phyloP scores from a whole-genome alignment of 2,329 filamentous ascomycete species.

The Xylariales sp. region DNA sequence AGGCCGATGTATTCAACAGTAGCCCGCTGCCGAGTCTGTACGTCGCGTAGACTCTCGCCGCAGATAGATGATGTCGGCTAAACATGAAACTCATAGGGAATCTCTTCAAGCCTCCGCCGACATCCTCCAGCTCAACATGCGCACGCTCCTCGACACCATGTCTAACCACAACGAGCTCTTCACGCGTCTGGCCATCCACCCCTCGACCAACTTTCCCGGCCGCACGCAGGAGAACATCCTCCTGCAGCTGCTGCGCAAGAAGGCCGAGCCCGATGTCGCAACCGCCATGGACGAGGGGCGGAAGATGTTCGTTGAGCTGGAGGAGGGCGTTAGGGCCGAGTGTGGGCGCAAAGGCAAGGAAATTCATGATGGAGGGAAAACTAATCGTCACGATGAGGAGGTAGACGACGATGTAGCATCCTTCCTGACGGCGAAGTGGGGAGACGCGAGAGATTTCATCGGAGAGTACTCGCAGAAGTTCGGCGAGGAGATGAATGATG shows the following conservation, averaged over 20 bases:
- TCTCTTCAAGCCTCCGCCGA: constrained; percentile 68
- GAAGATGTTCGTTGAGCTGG: constrained; percentile 27
- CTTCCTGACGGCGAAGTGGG: constrained; percentile 34
- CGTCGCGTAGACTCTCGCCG: too few relatives aligned
- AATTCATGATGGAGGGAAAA: too few relatives aligned
- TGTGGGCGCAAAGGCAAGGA: constrained; percentile 32
- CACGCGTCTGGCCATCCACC: constrained; percentile 66
- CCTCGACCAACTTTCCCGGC: constrained; percentile 69
- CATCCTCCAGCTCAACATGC: constrained; percentile 68
- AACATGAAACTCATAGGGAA: constrained; percentile 39
- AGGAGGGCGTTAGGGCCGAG: background rate
- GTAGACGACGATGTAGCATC: constrained; percentile 23
- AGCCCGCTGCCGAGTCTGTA: constrained; percentile 65
- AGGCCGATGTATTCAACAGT: constrained; percentile 54
- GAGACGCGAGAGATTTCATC: constrained; percentile 27
- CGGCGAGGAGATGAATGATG: constrained; percentile 50
- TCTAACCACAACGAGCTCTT: constrained; percentile 64
- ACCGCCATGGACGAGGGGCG: constrained; percentile 64
- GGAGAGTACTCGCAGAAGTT: constrained; percentile 30
- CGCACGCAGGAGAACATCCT: constrained; percentile 63
- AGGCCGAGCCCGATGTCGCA: constrained; percentile 73
- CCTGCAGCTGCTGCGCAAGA: constrained; percentile 71
- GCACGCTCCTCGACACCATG: constrained; percentile 60
- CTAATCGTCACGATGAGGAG: background rate
- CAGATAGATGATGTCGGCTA: background rate